Percentiles rank a stretch among this genome's conserved stretches.
Conservation (phyloP, 768 basidiomycete species). For the Termitomyces sp. region DNA sequence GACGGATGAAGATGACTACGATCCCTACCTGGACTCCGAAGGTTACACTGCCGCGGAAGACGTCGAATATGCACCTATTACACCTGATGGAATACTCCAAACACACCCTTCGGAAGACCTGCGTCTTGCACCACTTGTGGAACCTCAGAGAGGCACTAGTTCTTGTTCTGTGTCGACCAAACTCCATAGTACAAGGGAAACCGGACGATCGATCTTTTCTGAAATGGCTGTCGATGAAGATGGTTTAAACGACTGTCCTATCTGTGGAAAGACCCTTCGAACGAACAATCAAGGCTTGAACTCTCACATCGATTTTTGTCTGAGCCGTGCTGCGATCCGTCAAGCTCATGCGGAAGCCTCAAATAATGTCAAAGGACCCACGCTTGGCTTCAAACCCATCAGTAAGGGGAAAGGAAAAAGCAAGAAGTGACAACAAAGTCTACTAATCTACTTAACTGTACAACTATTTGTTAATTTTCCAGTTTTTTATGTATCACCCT, state of each 20-base stretch:
- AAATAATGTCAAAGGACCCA: constrained; percentile 6
- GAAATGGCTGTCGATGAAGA: neutral
- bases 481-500: neutral
- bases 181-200: neutral
- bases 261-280: constrained; percentile 57
- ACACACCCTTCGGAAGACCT: constrained; percentile 6
- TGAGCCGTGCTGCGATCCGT: constrained; percentile 72
- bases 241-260: constrained; percentile 56
- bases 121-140: neutral
- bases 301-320: constrained; percentile 84
- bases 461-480: neutral
- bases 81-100: constrained; percentile 13
- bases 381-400: constrained; percentile 2
- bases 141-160: neutral
- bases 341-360: constrained; percentile 53
- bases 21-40: constrained; percentile 16
- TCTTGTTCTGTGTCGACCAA: neutral
- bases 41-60: constrained; percentile 16
- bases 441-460: neutral
- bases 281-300: constrained; percentile 78
- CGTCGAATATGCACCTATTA: neutral
- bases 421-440: neutral
- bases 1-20: constrained; percentile 36
- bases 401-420: constrained; percentile 6
- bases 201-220: neutral